Base-by-base conservation (phyloP, 306 rosid genomes). In the Pachyrhizus erosus region DNA sequence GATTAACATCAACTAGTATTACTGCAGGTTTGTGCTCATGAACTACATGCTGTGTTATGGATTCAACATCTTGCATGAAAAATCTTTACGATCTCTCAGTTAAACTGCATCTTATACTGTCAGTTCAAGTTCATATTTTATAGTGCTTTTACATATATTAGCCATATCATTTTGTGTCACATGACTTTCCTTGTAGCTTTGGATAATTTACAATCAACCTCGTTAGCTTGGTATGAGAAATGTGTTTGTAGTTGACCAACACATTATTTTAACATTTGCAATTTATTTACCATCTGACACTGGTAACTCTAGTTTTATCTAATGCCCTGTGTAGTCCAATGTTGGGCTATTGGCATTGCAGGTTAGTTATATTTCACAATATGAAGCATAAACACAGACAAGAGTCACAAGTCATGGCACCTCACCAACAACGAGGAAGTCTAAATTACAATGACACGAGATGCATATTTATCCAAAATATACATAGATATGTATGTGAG, bases 21-120 rank as follows among this genome's bases (percentile, higher is more conserved):
- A 34, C 43, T 66, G n/a, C 57, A 26, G 73, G 31, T 48, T 45
- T 80, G 40, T 43, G 46, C 27, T 46, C 23, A 24, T 18, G 11
- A 46, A 66, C 73, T 69, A 29, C 13, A 39, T 78, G 29, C 71
- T 18, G 7, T 66, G 57, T 82, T 21, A 9, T 78, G 15, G 69
- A 76, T 34, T 42, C 40, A 68, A 58, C 26, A 18, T 43, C 72
- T 68, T 48, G 52, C 52, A 33, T 43, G 81, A 39, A 55, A 45
- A 62, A 74, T 17, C 48, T 21, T 46, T 9, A 9, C 17, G 33
- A 57, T 66, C 15, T 48, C 70, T 73, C 51, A 33, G 70, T 77
- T 39, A 4, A 77, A 24, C 37, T 69, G 31, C 68, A 29, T 9
- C 27, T 78, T 51, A n/a, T 21, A 73, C 70, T 20, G 67, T 49